Evolutionary conservation across 768 basidiomycete genomes (phyloP), one percentile per base, ranked within the genome.

Genomic region (Pleurotus ostreatus): DNA sequence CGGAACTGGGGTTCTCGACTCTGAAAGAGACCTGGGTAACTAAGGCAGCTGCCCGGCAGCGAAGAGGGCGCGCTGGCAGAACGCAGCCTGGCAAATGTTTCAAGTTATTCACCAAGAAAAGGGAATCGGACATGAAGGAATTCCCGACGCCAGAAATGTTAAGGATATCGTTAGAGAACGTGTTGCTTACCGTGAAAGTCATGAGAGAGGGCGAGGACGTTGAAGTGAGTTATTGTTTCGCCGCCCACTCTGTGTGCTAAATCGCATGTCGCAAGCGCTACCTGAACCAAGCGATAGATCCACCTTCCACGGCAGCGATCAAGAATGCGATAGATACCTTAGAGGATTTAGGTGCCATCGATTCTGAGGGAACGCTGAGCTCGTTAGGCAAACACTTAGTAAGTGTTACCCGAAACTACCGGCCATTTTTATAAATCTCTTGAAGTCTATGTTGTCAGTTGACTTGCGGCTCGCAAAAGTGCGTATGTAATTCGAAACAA

Each of bases 381-480:
- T 83, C 94, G 2, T 75, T 98, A 5, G 95, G 95, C 8, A 77
- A 81, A 60, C 85, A 96, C 66, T 83, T 95, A 66, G 88, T 85
- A 60, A 56, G 78, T 53, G 46, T 62, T 2, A 3, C 55, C 16
- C 13, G 15, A 38, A 6, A 13, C 48, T 57, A 23, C 9, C 49
- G 16, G 52, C 37, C 60, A 34, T 34, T 34, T 12, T 63, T 25
- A 18, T 22, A 30, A 38, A 5, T n/a, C 44, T 53, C 20, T 22
- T 57, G 11, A 62, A 94, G 90, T 79, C 90, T 2, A 79, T 86
- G 70, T 78, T 97, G n/a, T 94, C 94, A 1, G 74, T 96, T 12
- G 95, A 98, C 69, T 73, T 95, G 8, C 80, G 92, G 40, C 78
- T 98, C 23, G 92, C 84, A 6, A 98, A 97, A 78, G 89, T 89